Percentiles rank a stretch among this genome's conserved stretches.
phyloP scores from a whole-genome alignment of 1,139 yeast species.

The Pichia sp. region DNA sequence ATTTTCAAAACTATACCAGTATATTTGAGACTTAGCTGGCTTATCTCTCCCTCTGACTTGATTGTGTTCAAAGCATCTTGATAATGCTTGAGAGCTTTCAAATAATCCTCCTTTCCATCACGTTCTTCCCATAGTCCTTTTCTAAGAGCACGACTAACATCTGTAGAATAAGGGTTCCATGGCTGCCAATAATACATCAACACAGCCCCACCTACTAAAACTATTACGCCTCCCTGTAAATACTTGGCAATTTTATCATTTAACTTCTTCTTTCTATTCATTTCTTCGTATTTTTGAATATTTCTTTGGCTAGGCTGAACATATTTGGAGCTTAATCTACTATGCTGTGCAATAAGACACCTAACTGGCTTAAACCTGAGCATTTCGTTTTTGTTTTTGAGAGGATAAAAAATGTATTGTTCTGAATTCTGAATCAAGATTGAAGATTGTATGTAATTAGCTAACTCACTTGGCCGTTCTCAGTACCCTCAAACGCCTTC shows the following conservation, averaged over 20 bases:
- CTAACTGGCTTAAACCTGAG: neutral
- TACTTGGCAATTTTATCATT: conserved; percentile 9
- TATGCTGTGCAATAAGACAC: neutral
- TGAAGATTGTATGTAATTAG: too few relatives aligned
- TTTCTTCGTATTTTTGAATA: conserved; percentile 4
- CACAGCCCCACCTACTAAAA: conserved; percentile 15
- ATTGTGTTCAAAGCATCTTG: conserved; percentile 43
- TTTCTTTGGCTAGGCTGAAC: conserved; percentile 15
- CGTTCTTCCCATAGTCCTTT: conserved; percentile 82
- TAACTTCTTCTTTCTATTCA: conserved; percentile 2
- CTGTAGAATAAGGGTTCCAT: conserved; percentile 28
- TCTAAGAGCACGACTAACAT: conserved; percentile 62
- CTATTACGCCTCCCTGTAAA: conserved; percentile 10
- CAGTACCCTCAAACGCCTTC: too few relatives aligned
- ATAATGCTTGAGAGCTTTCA: conserved; percentile 62
- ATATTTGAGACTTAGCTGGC: conserved; percentile 56
- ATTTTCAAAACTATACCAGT: conserved; percentile 83
- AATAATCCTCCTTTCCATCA: conserved; percentile 54
- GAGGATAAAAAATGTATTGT: too few relatives aligned
- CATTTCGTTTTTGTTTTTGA: too few relatives aligned
- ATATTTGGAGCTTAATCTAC: conserved; percentile 5
- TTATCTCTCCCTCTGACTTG: conserved; percentile 38
- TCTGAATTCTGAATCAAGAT: too few relatives aligned
- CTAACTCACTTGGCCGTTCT: too few relatives aligned
- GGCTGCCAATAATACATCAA: conserved; percentile 29